phyloP scores from a whole-genome alignment of 495 filamentous ascomycete genomes.

The Cercophora sp. region DNA sequence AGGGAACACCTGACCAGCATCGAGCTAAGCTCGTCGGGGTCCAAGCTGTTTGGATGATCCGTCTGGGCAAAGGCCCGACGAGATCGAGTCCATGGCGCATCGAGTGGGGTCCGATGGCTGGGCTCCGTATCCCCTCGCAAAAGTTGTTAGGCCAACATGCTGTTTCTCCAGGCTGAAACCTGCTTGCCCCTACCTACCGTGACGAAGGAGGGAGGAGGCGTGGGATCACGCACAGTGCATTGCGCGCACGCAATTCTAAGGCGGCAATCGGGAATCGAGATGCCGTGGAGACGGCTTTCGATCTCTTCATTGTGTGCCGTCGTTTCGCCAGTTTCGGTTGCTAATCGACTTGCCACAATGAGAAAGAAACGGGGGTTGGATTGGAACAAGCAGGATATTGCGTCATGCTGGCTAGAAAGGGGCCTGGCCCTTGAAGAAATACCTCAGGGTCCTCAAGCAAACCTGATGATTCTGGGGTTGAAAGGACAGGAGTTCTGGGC shows the following conservation, averaged over 20 bases:
- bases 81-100: not conserved
- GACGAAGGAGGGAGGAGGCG: too few species aligned
- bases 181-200: too few species aligned
- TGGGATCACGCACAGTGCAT: too few species aligned
- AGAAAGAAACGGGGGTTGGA: not conserved
- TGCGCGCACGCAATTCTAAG: too few species aligned
- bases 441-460: not conserved
- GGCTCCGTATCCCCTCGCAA: too few species aligned
- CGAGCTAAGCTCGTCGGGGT: conserved; percentile 6
- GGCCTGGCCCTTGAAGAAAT: conserved; percentile 17
- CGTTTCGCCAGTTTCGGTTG: conserved; percentile 21
- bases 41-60: not conserved
- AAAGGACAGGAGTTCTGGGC: too few species aligned
- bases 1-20: conserved; percentile 8
- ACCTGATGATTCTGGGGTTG: not conserved
- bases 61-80: conserved; percentile 1
- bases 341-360: conserved; percentile 22
- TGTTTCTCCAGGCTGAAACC: too few species aligned
- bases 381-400: conserved; percentile 3
- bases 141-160: too few species aligned
- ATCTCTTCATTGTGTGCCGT: too few species aligned
- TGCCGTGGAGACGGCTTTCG: not conserved
- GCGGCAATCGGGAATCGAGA: too few species aligned
- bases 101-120: too few species aligned
- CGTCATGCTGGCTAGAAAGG: conserved; percentile 15